Evolutionary conservation across 371 early-diverging fungal genomes (phyloP), one percentile per base, ranked within the genome.

Genomic region (Rhizopus arrhizus): DNA sequence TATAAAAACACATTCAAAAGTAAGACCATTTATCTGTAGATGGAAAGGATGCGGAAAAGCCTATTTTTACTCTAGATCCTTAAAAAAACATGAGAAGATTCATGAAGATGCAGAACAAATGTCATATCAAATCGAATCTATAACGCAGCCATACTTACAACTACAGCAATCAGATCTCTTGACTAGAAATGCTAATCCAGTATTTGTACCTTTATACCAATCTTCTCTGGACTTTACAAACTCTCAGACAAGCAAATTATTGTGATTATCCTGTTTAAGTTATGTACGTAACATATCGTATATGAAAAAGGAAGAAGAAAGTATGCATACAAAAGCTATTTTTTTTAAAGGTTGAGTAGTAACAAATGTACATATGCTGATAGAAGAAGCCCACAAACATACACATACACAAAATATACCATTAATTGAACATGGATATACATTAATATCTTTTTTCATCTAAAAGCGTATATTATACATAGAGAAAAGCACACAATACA

Each of bases 1-100:
- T 54, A 78, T 88, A 22, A 89, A 89, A 70, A 91, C 91, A 1
- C 92, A 92, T 59, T 86, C 86, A 15, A 83, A 81, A 43, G 61
- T 85, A 40, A 78, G 84, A 16, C 87, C 89, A 0, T 86, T 72
- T 56, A 61, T 81, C 15, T 88, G 89, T 56, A 49, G 64, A 7
- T 57, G 73, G 28, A 66, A 79, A 28, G 74, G 70, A 8, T 88
- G 89, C 57, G 75, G 77, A 8, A 85, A 87, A 47, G 82, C 86
- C 9, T 87, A 85, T 69, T 89, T 85, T 70, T 87, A 89, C 53
- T 78, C 85, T 3, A 74, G 89, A 47, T 86, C 86, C 3, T 75
- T 89, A 35, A 73, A 85, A 42, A 89, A 89, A 65, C 89, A 89
- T 63, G 80, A 81, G 53, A 72, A 73, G 10, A 72, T 74, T 5